Percentiles rank a stretch among this genome's conserved stretches.
phyloP scores from a whole-genome alignment of 164 flowering plant species.

The Sedum album region DNA sequence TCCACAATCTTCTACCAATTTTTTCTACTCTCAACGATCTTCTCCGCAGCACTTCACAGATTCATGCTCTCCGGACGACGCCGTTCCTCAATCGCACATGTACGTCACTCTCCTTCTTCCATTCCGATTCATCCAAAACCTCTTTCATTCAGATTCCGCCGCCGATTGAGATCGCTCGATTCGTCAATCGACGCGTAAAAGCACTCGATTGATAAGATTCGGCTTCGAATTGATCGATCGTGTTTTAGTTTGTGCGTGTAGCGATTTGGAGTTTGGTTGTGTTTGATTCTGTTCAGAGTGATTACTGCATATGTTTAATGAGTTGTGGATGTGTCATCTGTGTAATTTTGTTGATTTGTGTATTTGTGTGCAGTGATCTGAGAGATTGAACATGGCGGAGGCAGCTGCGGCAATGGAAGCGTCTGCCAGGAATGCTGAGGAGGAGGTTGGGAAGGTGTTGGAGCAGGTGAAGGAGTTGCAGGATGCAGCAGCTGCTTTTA shows the following conservation, averaged over 20 bases:
- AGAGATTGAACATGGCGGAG: constrained; percentile 2
- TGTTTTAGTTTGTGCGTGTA: neutral
- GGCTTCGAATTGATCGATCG: neutral
- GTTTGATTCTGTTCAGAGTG: neutral
- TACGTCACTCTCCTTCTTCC: neutral
- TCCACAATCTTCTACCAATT: neutral
- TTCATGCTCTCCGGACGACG: constrained; percentile 3
- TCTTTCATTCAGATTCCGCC: neutral
- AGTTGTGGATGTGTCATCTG: neutral
- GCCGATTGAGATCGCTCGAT: neutral
- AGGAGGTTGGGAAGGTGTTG: constrained; percentile 37
- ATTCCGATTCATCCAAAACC: neutral
- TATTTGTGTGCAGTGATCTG: neutral
- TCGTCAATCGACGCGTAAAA: neutral
- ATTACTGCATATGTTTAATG: neutral
- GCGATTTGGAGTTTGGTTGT: neutral
- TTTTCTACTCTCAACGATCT: neutral
- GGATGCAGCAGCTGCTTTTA: constrained; percentile 50
- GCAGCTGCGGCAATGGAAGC: constrained; percentile 8
- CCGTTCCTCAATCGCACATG: neutral
- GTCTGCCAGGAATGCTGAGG: constrained; percentile 24
- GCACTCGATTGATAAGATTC: neutral
- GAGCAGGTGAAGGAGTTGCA: constrained; percentile 73
- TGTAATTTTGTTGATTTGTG: neutral
- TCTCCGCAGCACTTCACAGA: neutral